phyloP scores from a whole-genome alignment of 441 rosid genomes.

The Breynia disticha region DNA sequence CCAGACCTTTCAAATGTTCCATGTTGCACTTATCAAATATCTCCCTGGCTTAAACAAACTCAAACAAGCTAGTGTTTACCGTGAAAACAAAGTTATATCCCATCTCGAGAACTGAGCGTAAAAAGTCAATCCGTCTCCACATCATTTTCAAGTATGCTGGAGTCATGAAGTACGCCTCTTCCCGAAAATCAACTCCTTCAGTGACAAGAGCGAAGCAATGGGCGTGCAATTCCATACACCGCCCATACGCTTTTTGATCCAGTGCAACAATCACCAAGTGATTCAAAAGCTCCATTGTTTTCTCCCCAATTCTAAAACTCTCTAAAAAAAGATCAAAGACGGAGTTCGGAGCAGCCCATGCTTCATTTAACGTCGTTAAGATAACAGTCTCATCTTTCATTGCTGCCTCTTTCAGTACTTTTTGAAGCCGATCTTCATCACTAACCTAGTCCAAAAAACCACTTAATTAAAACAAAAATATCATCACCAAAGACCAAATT shows the following conservation, averaged over 20 bases:
- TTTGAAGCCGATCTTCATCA: conserved; percentile 45
- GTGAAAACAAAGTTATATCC: conserved; percentile 84
- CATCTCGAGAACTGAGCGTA: conserved; percentile 57
- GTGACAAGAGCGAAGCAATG: conserved; percentile 59
- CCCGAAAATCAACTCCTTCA: conserved; percentile 47
- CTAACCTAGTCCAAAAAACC: conserved; percentile 8
- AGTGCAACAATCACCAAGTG: conserved; percentile 68
- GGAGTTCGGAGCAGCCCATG: conserved; percentile 67
- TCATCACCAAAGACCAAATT: no score
- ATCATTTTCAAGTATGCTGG: conserved; percentile 56
- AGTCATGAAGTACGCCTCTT: conserved; percentile 74
- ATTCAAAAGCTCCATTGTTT: conserved; percentile 46
- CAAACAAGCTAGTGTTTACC: conserved; percentile 27
- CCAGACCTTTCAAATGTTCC: not conserved
- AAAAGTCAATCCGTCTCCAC: conserved; percentile 82
- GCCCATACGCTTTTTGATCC: conserved; percentile 50
- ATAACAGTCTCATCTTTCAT: conserved; percentile 58
- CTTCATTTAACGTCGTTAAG: conserved; percentile 66
- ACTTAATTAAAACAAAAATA: no score
- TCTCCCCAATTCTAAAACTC: conserved; percentile 56
- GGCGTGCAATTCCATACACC: conserved; percentile 38
- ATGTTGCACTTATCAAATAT: not conserved
- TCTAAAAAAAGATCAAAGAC: conserved; percentile 58
- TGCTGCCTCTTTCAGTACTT: conserved; percentile 51
- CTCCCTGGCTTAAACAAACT: not conserved